phyloP scores from a whole-genome alignment of 2,329 filamentous ascomycete species.

The Calonectria crousiana region DNA sequence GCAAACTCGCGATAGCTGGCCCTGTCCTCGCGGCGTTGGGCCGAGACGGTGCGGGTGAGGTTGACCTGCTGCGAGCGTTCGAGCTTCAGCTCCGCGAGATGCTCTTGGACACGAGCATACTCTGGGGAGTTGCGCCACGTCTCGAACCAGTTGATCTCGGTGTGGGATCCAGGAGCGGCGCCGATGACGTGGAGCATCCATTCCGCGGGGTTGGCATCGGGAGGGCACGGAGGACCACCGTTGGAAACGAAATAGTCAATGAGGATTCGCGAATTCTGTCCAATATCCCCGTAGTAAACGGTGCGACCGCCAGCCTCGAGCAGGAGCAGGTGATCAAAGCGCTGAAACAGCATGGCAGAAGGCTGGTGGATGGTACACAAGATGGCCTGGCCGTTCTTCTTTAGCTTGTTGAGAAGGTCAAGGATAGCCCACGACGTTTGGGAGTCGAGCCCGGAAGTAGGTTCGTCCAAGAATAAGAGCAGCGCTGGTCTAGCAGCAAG shows the following conservation, averaged over 20 bases:
- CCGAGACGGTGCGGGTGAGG: neutral
- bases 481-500: constrained; percentile 56
- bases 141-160: constrained; percentile 72
- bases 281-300: constrained; percentile 69
- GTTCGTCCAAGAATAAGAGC: constrained; percentile 65
- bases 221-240: constrained; percentile 72
- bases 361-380: constrained; percentile 65
- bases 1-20: constrained; percentile 46
- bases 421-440: constrained; percentile 77
- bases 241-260: constrained; percentile 81
- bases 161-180: constrained; percentile 67
- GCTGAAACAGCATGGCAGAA: constrained; percentile 37
- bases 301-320: constrained; percentile 31
- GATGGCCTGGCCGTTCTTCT: constrained; percentile 60
- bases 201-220: constrained; percentile 78
- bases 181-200: constrained; percentile 44
- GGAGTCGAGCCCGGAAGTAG: constrained; percentile 65
- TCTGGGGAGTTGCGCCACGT: constrained; percentile 71
- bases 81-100: constrained; percentile 62
- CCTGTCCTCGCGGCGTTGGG: neutral
- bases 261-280: constrained; percentile 74
- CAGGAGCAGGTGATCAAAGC: constrained; percentile 52
- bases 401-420: constrained; percentile 73
- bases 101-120: constrained; percentile 64
- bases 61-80: constrained; percentile 55